Evolutionary conservation across 2,329 filamentous ascomycete genomes (phyloP).

Genomic region (Epichloe gansuensis): DNA sequence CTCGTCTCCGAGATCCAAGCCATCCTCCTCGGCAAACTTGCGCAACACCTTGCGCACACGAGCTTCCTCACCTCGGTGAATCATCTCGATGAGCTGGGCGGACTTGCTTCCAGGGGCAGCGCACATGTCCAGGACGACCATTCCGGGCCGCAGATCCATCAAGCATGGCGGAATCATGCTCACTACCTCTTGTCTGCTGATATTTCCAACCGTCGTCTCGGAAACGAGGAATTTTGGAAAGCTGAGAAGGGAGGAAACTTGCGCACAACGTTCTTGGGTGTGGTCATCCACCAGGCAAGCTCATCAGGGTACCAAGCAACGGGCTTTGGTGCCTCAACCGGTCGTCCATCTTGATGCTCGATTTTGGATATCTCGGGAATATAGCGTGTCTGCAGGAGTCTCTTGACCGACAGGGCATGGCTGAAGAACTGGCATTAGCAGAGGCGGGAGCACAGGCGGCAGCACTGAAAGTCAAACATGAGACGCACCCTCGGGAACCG

Average conservation of each 20-base stretch:
- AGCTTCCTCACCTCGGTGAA: constrained; percentile 85
- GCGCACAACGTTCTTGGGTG: constrained; percentile 88
- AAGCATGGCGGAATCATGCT: constrained; percentile 97
- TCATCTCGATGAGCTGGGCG: constrained; percentile 85
- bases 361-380: constrained; percentile 84
- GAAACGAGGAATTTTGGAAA: constrained; percentile 98
- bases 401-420: constrained; percentile 85
- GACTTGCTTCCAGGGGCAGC: constrained; percentile 96
- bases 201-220: constrained; percentile 94
- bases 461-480: background rate
- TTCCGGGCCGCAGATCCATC: constrained; percentile 81
- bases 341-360: constrained; percentile 66
- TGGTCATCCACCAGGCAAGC: constrained; percentile 96
- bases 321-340: constrained; percentile 68
- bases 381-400: constrained; percentile 77
- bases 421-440: constrained; percentile 28
- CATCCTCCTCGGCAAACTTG: constrained; percentile 49
- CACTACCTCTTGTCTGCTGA: constrained; percentile 92
- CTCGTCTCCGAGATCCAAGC: constrained; percentile 37
- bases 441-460: background rate
- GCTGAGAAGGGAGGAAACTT: constrained; percentile 88
- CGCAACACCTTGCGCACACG: constrained; percentile 62
- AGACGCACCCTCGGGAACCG: constrained; percentile 69
- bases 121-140: constrained; percentile 91
- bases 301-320: constrained; percentile 91